Conservation (phyloP, 1,139 yeast genomes). For the Eremothecium gossypii region DNA sequence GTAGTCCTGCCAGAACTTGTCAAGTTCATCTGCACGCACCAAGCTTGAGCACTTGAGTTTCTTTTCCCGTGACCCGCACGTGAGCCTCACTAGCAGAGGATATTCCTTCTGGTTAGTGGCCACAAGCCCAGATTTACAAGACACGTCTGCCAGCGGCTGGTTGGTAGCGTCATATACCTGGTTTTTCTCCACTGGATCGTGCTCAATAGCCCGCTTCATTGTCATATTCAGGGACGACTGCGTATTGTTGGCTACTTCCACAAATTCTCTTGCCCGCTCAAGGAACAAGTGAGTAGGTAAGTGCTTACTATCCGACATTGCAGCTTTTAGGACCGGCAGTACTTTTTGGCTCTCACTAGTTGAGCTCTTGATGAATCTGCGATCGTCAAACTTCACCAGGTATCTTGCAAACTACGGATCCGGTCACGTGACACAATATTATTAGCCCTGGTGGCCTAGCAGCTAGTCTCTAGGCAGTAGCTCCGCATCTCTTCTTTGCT, state of each 20-base stretch:
- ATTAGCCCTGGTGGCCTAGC: too few relatives aligned
- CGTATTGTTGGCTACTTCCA: conserved; percentile 22
- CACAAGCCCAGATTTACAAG: conserved; percentile 17
- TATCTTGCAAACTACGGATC: too few relatives aligned
- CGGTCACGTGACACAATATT: too few relatives aligned
- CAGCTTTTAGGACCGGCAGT: background rate
- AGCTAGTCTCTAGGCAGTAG: too few relatives aligned
- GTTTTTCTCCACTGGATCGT: conserved; percentile 23
- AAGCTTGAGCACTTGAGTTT: conserved; percentile 56
- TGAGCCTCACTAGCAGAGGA: conserved; percentile 46
- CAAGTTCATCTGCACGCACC: conserved; percentile 48
- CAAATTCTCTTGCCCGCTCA: conserved; percentile 16
- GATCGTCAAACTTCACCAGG: too few relatives aligned
- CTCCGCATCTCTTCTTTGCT: too few relatives aligned
- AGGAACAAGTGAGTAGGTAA: conserved; percentile 18
- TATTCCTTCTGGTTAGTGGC: conserved; percentile 28
- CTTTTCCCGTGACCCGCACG: conserved; percentile 43
- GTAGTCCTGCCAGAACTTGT: conserved; percentile 62
- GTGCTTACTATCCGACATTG: conserved; percentile 1
- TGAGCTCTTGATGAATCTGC: too few relatives aligned
- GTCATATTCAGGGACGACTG: conserved; percentile 22
- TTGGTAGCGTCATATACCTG: conserved; percentile 20
- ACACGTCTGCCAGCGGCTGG: conserved; percentile 24
- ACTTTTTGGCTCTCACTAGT: too few relatives aligned
- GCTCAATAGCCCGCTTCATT: conserved; percentile 22